Evolutionary conservation across 306 rosid genomes (phyloP), one percentile per base, ranked within the genome.

Genomic region (Fagus crenata): DNA sequence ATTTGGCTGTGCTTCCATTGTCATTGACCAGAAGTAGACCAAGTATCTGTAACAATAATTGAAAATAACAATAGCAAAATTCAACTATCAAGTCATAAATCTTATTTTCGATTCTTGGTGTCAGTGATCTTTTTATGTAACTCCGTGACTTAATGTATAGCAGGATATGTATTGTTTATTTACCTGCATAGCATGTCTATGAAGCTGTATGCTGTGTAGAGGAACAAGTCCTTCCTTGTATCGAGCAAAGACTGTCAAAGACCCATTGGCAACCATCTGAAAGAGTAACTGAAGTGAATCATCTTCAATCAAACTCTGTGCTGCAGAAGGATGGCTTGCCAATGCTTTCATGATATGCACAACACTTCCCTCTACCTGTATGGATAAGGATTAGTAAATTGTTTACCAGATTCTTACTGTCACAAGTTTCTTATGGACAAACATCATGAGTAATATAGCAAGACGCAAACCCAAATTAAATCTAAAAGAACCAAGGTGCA

Each of bases 161-260:
- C 51, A 77, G 53, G 78, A 75, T 49, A 82, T 63, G 72, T 40
- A 49, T 78, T 41, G 31, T 56, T 53, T 49, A 67, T 68, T 58
- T 87, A 95, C 99, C 99, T 92, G 99, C 97, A 96, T 96, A 63
- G 99, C 99, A 83, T 96, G 99, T 80, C 99, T 89, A 80, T 91
- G 99, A 87, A 96, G 99, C 73, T 96, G 99, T 74, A 92, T 96
- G 89, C 85, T 84, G 90, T 96, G 99, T 90, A 96, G 82, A 69
- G 95, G 93, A 89, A 92, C 82, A 72, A 93, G 97, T 63, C 99
- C 99, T 84, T 96, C 93, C 88, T 87, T 92, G 78, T 89, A 96
- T 58, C 87, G 90, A 80, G 92, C 88, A 80, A 91, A 90, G 78
- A 89, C 86, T 63, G 79, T 85, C 90, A 92, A 78, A 46, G 99